Conservation (phyloP, 2,329 filamentous ascomycete species). For the Trichophyton benhamiae region DNA sequence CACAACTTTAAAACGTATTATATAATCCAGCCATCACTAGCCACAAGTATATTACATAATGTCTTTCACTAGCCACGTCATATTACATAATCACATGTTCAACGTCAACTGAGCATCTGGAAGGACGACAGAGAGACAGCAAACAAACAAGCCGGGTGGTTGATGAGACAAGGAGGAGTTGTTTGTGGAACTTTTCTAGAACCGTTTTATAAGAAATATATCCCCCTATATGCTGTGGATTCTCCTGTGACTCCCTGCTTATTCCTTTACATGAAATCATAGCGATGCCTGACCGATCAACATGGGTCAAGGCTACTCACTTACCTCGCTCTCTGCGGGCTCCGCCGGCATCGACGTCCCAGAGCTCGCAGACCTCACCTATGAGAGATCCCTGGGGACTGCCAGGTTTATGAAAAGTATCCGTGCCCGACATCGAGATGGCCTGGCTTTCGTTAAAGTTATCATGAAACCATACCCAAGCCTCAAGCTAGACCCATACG, state of each 20-base stretch:
- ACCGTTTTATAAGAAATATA: background rate
- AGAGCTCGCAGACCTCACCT: conserved; percentile 77
- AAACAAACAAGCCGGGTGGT: background rate
- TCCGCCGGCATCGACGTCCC: conserved; percentile 87
- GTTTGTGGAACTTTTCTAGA: background rate
- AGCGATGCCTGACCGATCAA: conserved; percentile 16
- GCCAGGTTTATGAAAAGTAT: conserved; percentile 96
- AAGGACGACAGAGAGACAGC: background rate
- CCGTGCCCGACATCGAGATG: conserved; percentile 76
- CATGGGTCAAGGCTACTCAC: conserved; percentile 96
- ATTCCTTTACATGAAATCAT: background rate
- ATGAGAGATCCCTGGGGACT: conserved; percentile 83
- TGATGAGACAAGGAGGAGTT: background rate
- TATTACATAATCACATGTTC: background rate
- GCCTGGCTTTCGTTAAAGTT: conserved; percentile 85
- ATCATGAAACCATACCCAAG: conserved; percentile 82
- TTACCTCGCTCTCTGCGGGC: conserved; percentile 80
- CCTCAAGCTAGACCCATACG: conserved; percentile 69
- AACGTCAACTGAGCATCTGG: background rate
- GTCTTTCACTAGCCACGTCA: background rate
- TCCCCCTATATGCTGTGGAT: background rate
- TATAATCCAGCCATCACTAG: background rate
- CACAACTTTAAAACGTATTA: too few relatives aligned
- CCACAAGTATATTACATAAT: background rate
- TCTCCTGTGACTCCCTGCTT: background rate